These are phyloP conservation scores for Plectosphaerella plurivora DNA, from an alignment of 2,329 filamentous ascomycete species.

Conservation along the genomic window DNA sequence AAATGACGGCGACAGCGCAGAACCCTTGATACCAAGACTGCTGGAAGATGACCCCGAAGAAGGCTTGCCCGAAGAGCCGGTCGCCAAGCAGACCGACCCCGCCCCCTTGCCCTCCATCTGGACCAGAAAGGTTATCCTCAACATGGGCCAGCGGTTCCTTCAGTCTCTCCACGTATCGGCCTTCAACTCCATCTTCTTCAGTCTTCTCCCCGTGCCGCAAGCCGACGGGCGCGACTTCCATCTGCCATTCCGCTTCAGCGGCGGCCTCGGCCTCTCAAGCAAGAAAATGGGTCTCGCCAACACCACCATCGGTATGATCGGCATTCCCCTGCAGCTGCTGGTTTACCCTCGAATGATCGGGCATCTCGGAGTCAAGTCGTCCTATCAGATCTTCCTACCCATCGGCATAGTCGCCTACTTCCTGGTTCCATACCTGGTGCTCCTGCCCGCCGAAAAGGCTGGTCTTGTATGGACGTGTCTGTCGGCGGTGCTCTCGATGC, in stretches of 20 bases:
- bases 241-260: slow-evolving; percentile 14
- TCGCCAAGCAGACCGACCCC: too few species aligned
- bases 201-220: slow-evolving; percentile 11
- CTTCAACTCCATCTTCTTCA: slow-evolving; percentile 18
- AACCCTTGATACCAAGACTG: not conserved
- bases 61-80: not conserved
- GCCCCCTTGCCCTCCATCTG: slow-evolving; percentile 9
- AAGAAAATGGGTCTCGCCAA: slow-evolving; percentile 17
- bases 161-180: slow-evolving; percentile 10
- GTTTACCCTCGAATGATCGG: slow-evolving; percentile 14
- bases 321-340: slow-evolving; percentile 16
- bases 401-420: slow-evolving; percentile 16
- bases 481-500: slow-evolving; percentile 10
- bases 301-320: slow-evolving; percentile 17
- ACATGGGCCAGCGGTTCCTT: slow-evolving; percentile 8
- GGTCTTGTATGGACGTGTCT: slow-evolving; percentile 13
- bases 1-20: too few species aligned
- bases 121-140: slow-evolving; percentile 13
- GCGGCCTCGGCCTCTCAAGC: slow-evolving; percentile 17
- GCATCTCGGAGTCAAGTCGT: slow-evolving; percentile 10
- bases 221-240: slow-evolving; percentile 1
- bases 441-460: slow-evolving; percentile 10
- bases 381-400: slow-evolving; percentile 15
- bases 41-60: not conserved
- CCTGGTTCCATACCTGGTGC: slow-evolving; percentile 14